Base-by-base conservation (phyloP, 306 rosid genomes). In the Biancaea sappan region DNA sequence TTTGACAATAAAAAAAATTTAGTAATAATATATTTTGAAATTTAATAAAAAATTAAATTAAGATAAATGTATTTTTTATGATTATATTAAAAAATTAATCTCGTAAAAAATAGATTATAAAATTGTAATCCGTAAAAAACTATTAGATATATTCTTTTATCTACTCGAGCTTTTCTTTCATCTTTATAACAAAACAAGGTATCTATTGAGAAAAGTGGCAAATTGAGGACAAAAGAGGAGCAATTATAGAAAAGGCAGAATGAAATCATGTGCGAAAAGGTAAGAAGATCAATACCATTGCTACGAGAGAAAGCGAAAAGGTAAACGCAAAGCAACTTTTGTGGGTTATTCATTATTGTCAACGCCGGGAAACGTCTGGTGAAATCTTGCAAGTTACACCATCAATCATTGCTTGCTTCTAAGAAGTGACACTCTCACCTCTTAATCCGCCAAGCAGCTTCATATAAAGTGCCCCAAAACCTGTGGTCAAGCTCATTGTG, bases 401-500 rank as follows among this genome's bases (percentile, higher is more conserved):
- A 44, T 22, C 24, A 66, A 44, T 22, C 24, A 66, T 41, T 26
- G 40, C 37, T 16, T 43, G 68, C n/a, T 4, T 9, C 14, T 3
- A 8, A 25, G 8, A n/a, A 21, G 38, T 10, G 44, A 31, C 11
- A 41, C 66, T 38, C 71, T 25, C 53, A 65, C 53, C 37, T 41
- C 71, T 40, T 21, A 16, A 16, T 10, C 34, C 13, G 50, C 10
- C 14, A 44, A 65, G n/a, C 25, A 25, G 58, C 14, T 16, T 69
- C 51, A 34, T 5, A 63, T 32, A 21, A 41, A 63, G 40, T 19
- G 29, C 64, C 69, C 47, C 41, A 50, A 11, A 47, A 22, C 13
- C 12, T 38, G 37, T 50, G 73, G 81, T 80, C 79, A 69, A 80
- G 4, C 28, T 37, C 31, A 2, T 6, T 21, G 21, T 47, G 44